Evolutionary conservation across 371 early-diverging fungal species (phyloP).

Genomic region (Catenaria anguillulae): DNA sequence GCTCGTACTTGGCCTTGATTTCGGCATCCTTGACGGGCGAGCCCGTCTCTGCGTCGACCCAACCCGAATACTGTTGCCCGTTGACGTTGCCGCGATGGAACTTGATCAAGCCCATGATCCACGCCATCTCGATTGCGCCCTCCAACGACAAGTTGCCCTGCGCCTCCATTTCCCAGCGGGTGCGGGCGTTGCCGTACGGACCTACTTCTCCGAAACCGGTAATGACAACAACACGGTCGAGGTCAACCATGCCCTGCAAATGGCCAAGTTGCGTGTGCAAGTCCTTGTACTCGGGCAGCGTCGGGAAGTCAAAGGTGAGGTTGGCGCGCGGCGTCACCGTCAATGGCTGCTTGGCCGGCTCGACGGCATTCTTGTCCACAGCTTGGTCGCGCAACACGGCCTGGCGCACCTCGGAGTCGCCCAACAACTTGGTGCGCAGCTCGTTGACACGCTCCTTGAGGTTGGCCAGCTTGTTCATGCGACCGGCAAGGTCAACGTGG

Average conservation of each 20-base stretch:
- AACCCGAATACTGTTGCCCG: conserved; percentile 71
- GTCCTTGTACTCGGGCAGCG: conserved; percentile 43
- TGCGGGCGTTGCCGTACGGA: conserved; percentile 83
- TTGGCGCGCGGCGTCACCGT: conserved; percentile 78
- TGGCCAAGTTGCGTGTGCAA: conserved; percentile 49
- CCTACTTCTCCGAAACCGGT: conserved; percentile 92
- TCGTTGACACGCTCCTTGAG: conserved; percentile 55
- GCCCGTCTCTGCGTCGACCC: conserved; percentile 79
- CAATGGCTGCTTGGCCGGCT: conserved; percentile 51
- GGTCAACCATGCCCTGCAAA: conserved; percentile 74
- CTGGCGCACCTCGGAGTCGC: conserved; percentile 71
- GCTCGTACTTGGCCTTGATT: conserved; percentile 85
- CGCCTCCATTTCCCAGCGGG: conserved; percentile 96
- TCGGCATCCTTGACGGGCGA: conserved; percentile 85
- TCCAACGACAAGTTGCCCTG: conserved; percentile 85
- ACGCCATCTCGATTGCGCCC: conserved; percentile 92
- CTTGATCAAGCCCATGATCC: conserved; percentile 92
- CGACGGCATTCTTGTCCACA: conserved; percentile 59
- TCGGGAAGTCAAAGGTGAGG: conserved; percentile 83
- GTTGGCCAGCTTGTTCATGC: conserved; percentile 68
- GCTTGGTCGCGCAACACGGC: conserved; percentile 63
- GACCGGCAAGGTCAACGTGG: conserved; percentile 89
- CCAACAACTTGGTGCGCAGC: conserved; percentile 59
- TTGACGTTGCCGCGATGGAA: conserved; percentile 78
- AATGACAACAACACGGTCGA: conserved; percentile 84